A percentile compares a stretch with the other conserved stretches of the same genome.
These are phyloP conservation scores for Lactarius evosmus DNA, from an alignment of 768 basidiomycete genomes.

Conservation along the genomic window DNA sequence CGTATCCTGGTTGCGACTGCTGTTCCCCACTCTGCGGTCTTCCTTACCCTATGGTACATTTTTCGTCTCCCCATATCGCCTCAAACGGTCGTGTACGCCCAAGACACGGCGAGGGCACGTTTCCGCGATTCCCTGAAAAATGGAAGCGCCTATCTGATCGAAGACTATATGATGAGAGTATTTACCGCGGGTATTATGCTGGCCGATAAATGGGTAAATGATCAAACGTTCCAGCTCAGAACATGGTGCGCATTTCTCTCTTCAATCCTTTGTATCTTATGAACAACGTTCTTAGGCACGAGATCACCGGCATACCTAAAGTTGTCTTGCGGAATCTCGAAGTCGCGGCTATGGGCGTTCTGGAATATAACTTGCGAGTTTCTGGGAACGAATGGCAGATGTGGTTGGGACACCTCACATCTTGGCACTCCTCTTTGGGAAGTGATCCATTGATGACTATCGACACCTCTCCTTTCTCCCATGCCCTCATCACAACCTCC, in stretches of 20 bases:
- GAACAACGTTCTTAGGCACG: slow-evolving; percentile 17
- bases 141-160: slow-evolving; percentile 32
- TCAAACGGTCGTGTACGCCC: slow-evolving; percentile 20
- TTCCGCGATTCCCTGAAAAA: slow-evolving; percentile 36
- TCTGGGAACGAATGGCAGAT: slow-evolving; percentile 26
- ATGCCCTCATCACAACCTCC: slow-evolving; percentile 22
- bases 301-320: slow-evolving; percentile 24
- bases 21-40: slow-evolving; percentile 23
- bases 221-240: slow-evolving; percentile 33
- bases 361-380: slow-evolving; percentile 23
- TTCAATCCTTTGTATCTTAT: not conserved
- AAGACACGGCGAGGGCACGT: slow-evolving; percentile 24
- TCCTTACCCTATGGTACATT: slow-evolving; percentile 35
- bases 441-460: slow-evolving; percentile 16
- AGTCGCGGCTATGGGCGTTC: slow-evolving; percentile 24
- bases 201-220: slow-evolving; percentile 37
- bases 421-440: slow-evolving; percentile 24
- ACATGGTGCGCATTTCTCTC: slow-evolving; percentile 32
- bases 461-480: slow-evolving; percentile 17
- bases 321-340: slow-evolving; percentile 23
- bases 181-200: slow-evolving; percentile 39
- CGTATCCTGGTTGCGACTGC: slow-evolving; percentile 24
- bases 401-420: slow-evolving; percentile 27
- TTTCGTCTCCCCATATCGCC: slow-evolving; percentile 29
- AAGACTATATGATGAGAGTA: slow-evolving; percentile 38